Percentiles rank a stretch among this genome's conserved stretches.
phyloP scores from a whole-genome alignment of 1,139 yeast species.

The Candida freyschussii region DNA sequence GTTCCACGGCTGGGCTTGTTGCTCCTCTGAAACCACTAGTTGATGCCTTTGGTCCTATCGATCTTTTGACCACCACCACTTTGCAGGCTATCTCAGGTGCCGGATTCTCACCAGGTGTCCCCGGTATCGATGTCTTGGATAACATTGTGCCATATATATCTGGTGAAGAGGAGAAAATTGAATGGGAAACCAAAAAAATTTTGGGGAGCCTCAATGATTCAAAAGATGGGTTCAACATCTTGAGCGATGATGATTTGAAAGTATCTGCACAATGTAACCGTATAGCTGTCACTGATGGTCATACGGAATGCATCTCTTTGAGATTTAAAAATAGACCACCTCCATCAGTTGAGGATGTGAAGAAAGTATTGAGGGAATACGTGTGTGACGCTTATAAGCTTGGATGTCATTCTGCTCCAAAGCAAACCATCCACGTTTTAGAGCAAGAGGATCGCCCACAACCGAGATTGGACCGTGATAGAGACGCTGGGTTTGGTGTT shows the following conservation, averaged over 20 bases:
- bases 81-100: constrained; percentile 98
- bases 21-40: constrained; percentile 94
- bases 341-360: constrained; percentile 79
- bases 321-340: constrained; percentile 78
- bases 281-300: constrained; percentile 97
- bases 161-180: constrained; percentile 98
- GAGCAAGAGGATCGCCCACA: constrained; percentile 95
- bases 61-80: constrained; percentile 82
- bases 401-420: constrained; percentile 89
- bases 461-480: constrained; percentile 94
- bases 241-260: constrained; percentile 66
- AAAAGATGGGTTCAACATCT: constrained; percentile 53
- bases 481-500: constrained; percentile 93
- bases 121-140: constrained; percentile 91
- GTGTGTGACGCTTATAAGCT: constrained; percentile 77
- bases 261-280: constrained; percentile 97
- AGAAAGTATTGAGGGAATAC: constrained; percentile 64
- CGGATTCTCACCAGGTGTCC: constrained; percentile 97
- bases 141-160: constrained; percentile 91
- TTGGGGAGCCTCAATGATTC: constrained; percentile 55
- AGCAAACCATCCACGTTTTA: constrained; percentile 82
- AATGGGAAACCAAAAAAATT: constrained; percentile 96
- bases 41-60: constrained; percentile 85
- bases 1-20: constrained; percentile 97
- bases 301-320: constrained; percentile 89